Evolutionary conservation across 495 filamentous ascomycete genomes (phyloP).

Genomic region (Beverwykella pulmonaria): DNA sequence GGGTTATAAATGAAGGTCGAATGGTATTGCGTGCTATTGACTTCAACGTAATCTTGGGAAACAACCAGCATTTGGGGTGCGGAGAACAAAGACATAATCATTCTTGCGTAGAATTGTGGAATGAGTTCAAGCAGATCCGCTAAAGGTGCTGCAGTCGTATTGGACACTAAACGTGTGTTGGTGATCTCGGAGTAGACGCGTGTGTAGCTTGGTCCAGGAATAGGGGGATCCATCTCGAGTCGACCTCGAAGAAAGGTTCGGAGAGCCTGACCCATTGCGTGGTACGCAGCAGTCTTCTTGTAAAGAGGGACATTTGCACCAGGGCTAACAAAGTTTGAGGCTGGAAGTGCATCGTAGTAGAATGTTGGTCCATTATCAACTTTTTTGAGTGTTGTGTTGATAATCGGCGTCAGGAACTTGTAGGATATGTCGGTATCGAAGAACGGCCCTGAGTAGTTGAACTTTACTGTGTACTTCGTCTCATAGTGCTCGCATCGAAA

Average conservation of each 20-base stretch:
- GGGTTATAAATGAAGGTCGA: conserved; percentile 43
- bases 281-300: conserved; percentile 41
- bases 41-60: conserved; percentile 13
- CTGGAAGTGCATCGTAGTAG: conserved; percentile 10
- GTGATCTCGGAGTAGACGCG: conserved; percentile 35
- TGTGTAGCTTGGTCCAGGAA: conserved; percentile 27
- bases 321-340: conserved; percentile 13
- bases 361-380: conserved; percentile 5
- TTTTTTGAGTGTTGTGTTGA: conserved; percentile 23
- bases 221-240: conserved; percentile 31
- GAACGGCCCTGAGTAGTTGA: conserved; percentile 25
- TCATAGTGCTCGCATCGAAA: conserved; percentile 44
- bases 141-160: conserved; percentile 24
- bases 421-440: conserved; percentile 11
- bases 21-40: conserved; percentile 31
- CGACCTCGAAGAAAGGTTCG: conserved; percentile 39
- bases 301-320: conserved; percentile 30
- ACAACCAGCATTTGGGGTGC: conserved; percentile 43
- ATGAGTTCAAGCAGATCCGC: conserved; percentile 30
- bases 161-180: conserved; percentile 40
- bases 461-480: conserved; percentile 38
- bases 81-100: conserved; percentile 45
- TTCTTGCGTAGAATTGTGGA: conserved; percentile 41
- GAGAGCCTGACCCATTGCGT: conserved; percentile 37
- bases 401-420: conserved; percentile 21